Conservation (phyloP, 768 basidiomycete genomes). For the Suillus subluteus region DNA sequence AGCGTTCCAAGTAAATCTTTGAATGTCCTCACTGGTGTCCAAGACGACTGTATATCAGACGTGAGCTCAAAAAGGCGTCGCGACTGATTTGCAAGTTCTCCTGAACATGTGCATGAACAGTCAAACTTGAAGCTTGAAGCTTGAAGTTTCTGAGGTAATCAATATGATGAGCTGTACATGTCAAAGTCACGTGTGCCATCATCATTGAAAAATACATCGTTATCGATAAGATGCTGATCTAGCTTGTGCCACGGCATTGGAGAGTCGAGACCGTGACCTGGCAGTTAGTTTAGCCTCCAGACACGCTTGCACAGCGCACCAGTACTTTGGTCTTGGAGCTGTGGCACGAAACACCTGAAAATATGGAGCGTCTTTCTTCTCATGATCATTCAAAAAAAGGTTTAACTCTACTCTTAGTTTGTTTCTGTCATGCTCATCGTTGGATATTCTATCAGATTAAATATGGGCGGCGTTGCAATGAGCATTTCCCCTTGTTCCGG, state of each 20-base stretch:
- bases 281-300: neutral
- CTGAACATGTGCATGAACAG: neutral
- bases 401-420: neutral
- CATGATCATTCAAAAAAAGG: neutral
- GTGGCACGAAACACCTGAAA: neutral
- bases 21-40: neutral
- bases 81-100: neutral
- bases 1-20: neutral
- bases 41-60: neutral
- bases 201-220: neutral
- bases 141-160: too few relatives aligned
- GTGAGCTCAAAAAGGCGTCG: constrained; percentile 1
- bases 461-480: neutral
- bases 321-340: neutral
- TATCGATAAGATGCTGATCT: too few relatives aligned
- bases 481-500: neutral
- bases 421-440: neutral
- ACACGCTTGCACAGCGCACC: too few relatives aligned
- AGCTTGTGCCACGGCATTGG: neutral
- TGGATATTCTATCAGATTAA: neutral
- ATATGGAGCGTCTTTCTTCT: neutral
- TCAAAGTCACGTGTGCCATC: neutral
- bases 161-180: neutral
- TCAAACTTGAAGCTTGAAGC: too few relatives aligned
- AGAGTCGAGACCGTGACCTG: neutral